A percentile compares a stretch with the other conserved stretches of the same genome.
These are phyloP conservation scores for Papiliotrema terrestris DNA, from an alignment of 1,284 basidiomycete species.

Conservation along the genomic window DNA sequence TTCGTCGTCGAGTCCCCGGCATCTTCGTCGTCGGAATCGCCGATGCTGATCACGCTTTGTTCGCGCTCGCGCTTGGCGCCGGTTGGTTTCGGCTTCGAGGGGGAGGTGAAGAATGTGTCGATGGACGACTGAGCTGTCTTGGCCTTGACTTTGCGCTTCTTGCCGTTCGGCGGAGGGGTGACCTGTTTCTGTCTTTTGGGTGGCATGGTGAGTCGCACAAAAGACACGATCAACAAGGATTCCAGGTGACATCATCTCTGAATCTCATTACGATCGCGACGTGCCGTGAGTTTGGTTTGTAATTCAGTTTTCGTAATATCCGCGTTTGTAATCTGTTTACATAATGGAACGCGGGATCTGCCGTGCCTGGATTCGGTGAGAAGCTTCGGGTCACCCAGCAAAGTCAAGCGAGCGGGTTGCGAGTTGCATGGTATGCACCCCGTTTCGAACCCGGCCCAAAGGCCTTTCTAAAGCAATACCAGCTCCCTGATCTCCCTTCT, in stretches of 20 bases:
- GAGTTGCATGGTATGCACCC: too few species aligned
- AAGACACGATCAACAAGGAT: background rate
- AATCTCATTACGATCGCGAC: too few species aligned
- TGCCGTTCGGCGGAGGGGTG: conserved; percentile 10
- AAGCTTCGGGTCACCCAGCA: too few species aligned
- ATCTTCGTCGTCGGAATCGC: conserved; percentile 33
- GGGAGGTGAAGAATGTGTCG: conserved; percentile 40
- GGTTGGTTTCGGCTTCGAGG: conserved; percentile 15
- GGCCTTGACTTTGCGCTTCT: conserved; percentile 10
- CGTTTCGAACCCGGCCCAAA: too few species aligned
- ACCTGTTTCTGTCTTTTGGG: conserved; percentile 15
- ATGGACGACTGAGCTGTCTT: conserved; percentile 23
- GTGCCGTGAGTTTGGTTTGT: too few species aligned
- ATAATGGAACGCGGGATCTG: too few species aligned
- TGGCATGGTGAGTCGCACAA: conserved; percentile 9
- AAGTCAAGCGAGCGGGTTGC: too few species aligned
- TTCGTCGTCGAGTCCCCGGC: background rate
- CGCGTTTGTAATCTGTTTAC: too few species aligned
- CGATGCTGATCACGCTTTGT: conserved; percentile 29
- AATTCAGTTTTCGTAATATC: too few species aligned
- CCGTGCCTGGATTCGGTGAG: too few species aligned
- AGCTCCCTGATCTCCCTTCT: too few species aligned
- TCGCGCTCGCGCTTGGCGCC: conserved; percentile 1
- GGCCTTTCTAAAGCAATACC: too few species aligned
- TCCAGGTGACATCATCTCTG: background rate